Percentiles rank a stretch among this genome's conserved stretches.
Evolutionary conservation across 2,329 filamentous ascomycete genomes (phyloP).

Genomic region (Trichoderma sp.): DNA sequence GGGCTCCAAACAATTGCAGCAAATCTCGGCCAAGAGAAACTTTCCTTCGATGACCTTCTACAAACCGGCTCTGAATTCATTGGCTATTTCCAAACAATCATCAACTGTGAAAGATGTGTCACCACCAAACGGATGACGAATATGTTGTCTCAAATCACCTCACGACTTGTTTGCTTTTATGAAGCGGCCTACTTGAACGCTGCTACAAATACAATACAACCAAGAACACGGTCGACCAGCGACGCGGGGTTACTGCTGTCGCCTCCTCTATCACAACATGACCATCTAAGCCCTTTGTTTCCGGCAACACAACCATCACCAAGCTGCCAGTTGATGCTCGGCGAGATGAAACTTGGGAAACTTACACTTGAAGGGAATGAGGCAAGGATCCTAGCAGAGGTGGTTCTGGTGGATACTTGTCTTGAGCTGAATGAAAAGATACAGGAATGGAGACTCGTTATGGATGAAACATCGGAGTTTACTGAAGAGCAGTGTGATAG

Average conservation of each 20-base stretch:
- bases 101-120: slow-evolving; percentile 9
- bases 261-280: background rate
- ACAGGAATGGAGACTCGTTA: slow-evolving; percentile 11
- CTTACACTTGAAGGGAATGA: slow-evolving; percentile 2
- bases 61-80: slow-evolving; percentile 9
- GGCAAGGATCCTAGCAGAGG: slow-evolving; percentile 11
- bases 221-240: background rate
- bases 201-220: background rate
- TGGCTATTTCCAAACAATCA: slow-evolving; percentile 1
- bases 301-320: background rate
- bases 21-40: background rate
- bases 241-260: background rate
- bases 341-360: slow-evolving; percentile 16
- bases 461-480: slow-evolving; percentile 1
- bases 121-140: slow-evolving; percentile 6
- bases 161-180: slow-evolving; percentile 16
- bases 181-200: slow-evolving; percentile 11
- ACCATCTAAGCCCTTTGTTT: background rate
- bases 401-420: slow-evolving; percentile 14
- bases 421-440: slow-evolving; percentile 13
- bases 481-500: slow-evolving; percentile 9
- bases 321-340: background rate
- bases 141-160: slow-evolving; percentile 15
- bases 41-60: slow-evolving; percentile 9
- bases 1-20: background rate